phyloP scores from a whole-genome alignment of 192 early-diverging fungal genomes.

The Coemansia asiatica region DNA sequence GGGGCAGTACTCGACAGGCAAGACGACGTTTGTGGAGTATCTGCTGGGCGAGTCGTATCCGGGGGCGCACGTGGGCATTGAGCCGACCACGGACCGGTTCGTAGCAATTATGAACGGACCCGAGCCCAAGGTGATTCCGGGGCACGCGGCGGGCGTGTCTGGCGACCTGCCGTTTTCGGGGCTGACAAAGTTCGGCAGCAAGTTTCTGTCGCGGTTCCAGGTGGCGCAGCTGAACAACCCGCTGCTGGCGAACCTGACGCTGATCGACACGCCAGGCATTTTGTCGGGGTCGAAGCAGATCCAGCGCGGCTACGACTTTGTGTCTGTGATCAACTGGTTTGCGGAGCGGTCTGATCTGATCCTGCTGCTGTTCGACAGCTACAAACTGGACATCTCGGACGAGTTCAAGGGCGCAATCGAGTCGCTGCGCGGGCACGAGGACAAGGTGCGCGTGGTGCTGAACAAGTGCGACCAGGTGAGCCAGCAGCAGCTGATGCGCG shows the following conservation, averaged over 20 bases:
- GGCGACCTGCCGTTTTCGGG: conserved; percentile 80
- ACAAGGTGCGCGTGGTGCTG: conserved; percentile 81
- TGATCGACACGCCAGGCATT: conserved; percentile 91
- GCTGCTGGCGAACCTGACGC: conserved; percentile 74
- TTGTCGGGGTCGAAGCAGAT: conserved; percentile 85
- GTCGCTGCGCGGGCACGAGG: conserved; percentile 77
- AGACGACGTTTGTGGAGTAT: conserved; percentile 81
- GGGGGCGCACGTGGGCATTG: conserved; percentile 81
- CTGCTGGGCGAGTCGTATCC: conserved; percentile 78
- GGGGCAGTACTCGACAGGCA: conserved; percentile 88
- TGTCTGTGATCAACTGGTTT: conserved; percentile 81
- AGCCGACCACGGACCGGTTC: conserved; percentile 86
- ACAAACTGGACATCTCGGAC: conserved; percentile 88
- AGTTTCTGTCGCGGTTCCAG: conserved; percentile 81
- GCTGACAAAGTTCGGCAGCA: conserved; percentile 76
- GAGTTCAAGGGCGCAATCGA: conserved; percentile 84
- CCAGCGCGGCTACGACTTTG: conserved; percentile 81
- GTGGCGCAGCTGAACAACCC: conserved; percentile 79
- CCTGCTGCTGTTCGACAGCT: conserved; percentile 83
- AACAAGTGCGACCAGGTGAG: conserved; percentile 89
- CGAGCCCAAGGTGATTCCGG: conserved; percentile 78
- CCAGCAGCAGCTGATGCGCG: conserved; percentile 84
- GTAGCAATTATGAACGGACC: conserved; percentile 79
- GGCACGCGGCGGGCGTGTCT: conserved; percentile 82
- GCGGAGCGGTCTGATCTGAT: conserved; percentile 81